Conservation (phyloP, 345 rosid species). For the Raphanus raphanistrum region DNA sequence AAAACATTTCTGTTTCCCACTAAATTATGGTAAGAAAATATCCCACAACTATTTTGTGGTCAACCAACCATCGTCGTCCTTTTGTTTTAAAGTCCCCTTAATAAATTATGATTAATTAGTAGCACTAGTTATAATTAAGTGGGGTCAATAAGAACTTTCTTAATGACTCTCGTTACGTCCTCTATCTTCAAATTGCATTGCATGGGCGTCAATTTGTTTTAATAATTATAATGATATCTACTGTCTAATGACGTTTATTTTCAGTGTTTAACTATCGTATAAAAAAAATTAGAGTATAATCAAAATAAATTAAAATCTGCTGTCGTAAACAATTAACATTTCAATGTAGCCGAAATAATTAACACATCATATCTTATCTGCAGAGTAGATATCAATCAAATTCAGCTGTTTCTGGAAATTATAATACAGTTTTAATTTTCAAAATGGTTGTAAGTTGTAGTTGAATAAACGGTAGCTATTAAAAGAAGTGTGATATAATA, state of each 20-base stretch:
- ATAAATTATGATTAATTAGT: constrained; percentile 15
- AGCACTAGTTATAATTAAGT: not conserved
- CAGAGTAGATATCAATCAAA: constrained; percentile 18
- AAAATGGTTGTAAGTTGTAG: not conserved
- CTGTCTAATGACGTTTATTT: not conserved
- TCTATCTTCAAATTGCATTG: constrained; percentile 27
- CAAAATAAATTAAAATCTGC: not conserved
- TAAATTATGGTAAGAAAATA: too few species aligned
- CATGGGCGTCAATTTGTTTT: constrained; percentile 25
- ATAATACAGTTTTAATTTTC: not conserved
- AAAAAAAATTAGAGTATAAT: not conserved
- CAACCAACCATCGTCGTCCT: too few species aligned
- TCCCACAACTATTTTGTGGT: too few species aligned
- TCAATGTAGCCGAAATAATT: not conserved
- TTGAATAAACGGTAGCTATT: not conserved
- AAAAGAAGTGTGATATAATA: not conserved
- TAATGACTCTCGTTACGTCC: constrained; percentile 24
- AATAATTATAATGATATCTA: not conserved
- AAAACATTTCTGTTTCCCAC: not conserved
- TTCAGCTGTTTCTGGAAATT: not conserved
- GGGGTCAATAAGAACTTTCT: constrained; percentile 33
- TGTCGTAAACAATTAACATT: not conserved
- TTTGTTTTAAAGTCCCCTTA: not conserved
- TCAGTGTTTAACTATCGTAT: not conserved
- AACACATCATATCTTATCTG: constrained; percentile 5